Conservation (phyloP, 441 rosid genomes). For the Adansonia rubrostipa region DNA sequence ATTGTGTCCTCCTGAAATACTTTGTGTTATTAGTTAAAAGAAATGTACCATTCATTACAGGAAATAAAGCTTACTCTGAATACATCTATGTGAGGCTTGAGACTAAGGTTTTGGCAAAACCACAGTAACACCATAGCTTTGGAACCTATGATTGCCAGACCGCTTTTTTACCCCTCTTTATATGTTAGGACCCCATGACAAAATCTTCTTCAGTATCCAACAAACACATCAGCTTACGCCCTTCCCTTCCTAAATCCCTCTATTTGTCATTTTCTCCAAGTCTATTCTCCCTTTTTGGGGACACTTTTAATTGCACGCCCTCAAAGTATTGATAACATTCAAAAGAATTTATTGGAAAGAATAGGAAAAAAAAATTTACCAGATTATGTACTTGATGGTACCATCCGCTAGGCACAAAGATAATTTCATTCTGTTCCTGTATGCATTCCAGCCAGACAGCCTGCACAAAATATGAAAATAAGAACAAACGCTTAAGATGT, state of each 20-base stretch:
- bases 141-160: neutral
- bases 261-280: neutral
- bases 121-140: neutral
- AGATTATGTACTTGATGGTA: slow-evolving; percentile 96
- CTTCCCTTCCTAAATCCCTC: neutral
- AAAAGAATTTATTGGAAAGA: neutral
- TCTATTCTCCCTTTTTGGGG: slow-evolving; percentile 8
- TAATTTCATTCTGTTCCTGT: slow-evolving; percentile 73
- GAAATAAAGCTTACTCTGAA: slow-evolving; percentile 10
- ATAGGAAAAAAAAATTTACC: slow-evolving; percentile 40
- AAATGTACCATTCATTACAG: slow-evolving; percentile 12
- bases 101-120: neutral
- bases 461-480: slow-evolving; percentile 45
- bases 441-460: slow-evolving; percentile 83
- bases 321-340: slow-evolving; percentile 8
- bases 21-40: slow-evolving; percentile 28
- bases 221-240: neutral
- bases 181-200: neutral
- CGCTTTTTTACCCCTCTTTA: neutral
- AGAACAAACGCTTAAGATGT: slow-evolving; percentile 23
- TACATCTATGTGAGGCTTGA: neutral
- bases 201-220: neutral
- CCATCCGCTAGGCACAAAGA: slow-evolving; percentile 98
- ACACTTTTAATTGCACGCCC: slow-evolving; percentile 8
- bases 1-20: slow-evolving; percentile 82